Base-by-base conservation (phyloP, 257 asterid species). In the Echium plantagineum region DNA sequence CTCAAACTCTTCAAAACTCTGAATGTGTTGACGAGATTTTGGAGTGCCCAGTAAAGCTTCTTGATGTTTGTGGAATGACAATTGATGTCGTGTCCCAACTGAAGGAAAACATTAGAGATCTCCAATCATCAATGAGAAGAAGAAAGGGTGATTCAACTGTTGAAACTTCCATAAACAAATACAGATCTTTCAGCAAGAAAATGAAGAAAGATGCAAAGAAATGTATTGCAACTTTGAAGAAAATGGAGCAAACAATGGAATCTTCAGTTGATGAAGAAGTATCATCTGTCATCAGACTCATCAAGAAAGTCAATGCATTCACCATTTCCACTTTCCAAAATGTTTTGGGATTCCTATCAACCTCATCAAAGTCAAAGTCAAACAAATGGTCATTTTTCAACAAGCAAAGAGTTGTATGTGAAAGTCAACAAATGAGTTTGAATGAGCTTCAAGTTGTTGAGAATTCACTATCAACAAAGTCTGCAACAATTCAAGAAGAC, bases 361-460 rank as follows among this genome's bases (percentile, higher is more conserved):
- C 17, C 49, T 35, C 46, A 35, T 35, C 46, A 35, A 72, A 69
- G 57, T 60, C 69, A 48, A 69, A 74, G 72, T 10, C 63, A 6
- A 68, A 38, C 31, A 72, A 70, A 63, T 76, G 81, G 76, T 63
- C 69, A 59, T 73, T 76, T 69, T 66, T 69, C 19, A 66, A 69
- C 12, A 72, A 61, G 16, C 72, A 62, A 60, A 62, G 47, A 56
- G 69, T 26, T 10, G 66, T 63, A 59, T 55, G 65, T 12, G 74
- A 71, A 68, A 61, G 61, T 31, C 35, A 67, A 59, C 30, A 58
- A n/a, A 66, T 65, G 16, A 55, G 21, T 20, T 7, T n/a, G 17
- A 71, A 69, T 28, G 71, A 70, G 48, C 16, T 76, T 6, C 64
- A 72, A 55, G 52, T 15, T 7, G 71, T 63, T n/a, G 76, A 69